phyloP scores from a whole-genome alignment of 2,329 filamentous ascomycete species.

The Fusarium nisikadoi region DNA sequence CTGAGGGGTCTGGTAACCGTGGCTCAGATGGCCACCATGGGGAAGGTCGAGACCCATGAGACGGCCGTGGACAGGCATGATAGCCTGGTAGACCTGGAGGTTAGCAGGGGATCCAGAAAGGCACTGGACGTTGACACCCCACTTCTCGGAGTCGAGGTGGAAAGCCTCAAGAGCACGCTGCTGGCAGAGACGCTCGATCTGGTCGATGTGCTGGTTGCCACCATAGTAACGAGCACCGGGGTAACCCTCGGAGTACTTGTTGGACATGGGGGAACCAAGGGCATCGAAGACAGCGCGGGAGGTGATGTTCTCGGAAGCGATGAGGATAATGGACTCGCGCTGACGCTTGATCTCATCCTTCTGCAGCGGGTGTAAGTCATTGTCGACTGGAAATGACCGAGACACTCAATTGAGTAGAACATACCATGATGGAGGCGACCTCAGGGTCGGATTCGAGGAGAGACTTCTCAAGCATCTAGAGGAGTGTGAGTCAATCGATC shows the following conservation, averaged over 20 bases:
- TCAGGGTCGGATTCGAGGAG: constrained; percentile 92
- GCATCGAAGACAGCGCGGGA: constrained; percentile 98
- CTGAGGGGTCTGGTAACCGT: constrained; percentile 96
- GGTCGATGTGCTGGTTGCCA: constrained; percentile 98
- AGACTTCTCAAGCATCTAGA: constrained; percentile 93
- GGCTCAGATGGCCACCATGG: constrained; percentile 92
- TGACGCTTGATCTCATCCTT: constrained; percentile 95
- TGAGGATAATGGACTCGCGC: constrained; percentile 97
- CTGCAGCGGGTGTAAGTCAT: constrained; percentile 58
- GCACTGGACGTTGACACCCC: constrained; percentile 99
- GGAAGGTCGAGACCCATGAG: constrained; percentile 97
- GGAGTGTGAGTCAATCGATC: constrained; percentile 28
- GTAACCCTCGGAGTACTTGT: constrained; percentile 99
- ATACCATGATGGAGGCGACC: constrained; percentile 96
- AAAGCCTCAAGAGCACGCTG: constrained; percentile 92
- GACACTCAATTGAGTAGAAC: constrained; percentile 44
- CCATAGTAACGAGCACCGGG: constrained; percentile 99
- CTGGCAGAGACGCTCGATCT: constrained; percentile 96
- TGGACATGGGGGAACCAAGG: constrained; percentile 92
- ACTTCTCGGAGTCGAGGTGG: constrained; percentile 85
- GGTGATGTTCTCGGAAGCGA: constrained; percentile 99
- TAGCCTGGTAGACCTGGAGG: constrained; percentile 96
- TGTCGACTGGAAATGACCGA: not conserved
- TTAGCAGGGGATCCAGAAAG: constrained; percentile 94
- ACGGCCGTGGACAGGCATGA: constrained; percentile 94